Percentiles rank a stretch among this genome's conserved stretches.
phyloP scores from a whole-genome alignment of 2,329 filamentous ascomycete species.

The Pseudogymnoascus sp. region DNA sequence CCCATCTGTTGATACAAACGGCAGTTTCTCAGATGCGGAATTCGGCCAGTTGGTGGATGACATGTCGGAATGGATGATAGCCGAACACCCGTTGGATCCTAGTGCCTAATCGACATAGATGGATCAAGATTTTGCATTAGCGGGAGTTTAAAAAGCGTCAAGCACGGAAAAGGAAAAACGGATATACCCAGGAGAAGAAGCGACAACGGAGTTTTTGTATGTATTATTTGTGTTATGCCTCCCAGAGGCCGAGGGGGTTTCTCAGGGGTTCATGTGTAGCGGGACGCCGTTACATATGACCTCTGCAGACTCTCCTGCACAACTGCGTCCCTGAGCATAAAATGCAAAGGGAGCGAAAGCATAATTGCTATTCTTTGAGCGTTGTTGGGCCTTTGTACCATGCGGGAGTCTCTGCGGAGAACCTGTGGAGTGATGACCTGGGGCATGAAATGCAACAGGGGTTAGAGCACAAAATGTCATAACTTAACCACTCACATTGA shows the following conservation, averaged over 20 bases:
- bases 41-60: background rate
- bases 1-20: background rate
- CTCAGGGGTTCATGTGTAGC: background rate
- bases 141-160: background rate
- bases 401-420: conserved; percentile 1
- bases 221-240: background rate
- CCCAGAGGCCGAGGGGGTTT: background rate
- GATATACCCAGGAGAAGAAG: background rate
- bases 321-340: conserved; percentile 4
- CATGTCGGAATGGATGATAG: background rate
- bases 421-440: conserved; percentile 1
- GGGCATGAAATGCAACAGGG: conserved; percentile 1
- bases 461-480: background rate
- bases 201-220: background rate
- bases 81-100: background rate
- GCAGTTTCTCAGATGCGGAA: background rate
- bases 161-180: background rate
- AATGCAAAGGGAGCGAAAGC: background rate
- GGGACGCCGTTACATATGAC: background rate
- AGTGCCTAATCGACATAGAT: background rate
- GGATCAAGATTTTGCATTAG: background rate
- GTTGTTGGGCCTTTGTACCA: background rate
- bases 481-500: background rate
- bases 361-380: background rate
- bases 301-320: background rate